Evolutionary conservation across 345 rosid species (phyloP).

Genomic region (Populus davidiana): DNA sequence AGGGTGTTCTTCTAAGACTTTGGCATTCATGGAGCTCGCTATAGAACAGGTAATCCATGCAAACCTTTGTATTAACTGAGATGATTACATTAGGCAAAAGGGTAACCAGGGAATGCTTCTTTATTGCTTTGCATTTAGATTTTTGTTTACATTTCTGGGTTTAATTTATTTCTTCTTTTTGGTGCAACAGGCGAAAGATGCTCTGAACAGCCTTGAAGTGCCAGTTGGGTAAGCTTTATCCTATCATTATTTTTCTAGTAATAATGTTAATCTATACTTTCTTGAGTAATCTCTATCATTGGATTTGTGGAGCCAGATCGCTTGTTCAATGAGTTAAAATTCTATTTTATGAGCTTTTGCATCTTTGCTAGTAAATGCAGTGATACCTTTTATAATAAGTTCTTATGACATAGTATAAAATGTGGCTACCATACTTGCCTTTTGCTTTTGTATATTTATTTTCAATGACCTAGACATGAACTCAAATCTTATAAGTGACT

Average conservation of each 20-base stretch:
- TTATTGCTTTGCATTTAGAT: background rate
- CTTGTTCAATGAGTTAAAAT: background rate
- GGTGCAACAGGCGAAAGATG: slow-evolving; percentile 64
- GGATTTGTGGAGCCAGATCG: background rate
- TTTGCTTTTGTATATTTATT: no score
- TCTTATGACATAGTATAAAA: background rate
- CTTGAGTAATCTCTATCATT: no score
- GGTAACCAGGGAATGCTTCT: background rate
- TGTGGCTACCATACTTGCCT: background rate
- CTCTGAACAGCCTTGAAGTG: slow-evolving; percentile 72
- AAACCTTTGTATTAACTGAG: background rate
- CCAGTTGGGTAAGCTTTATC: slow-evolving; percentile 59
- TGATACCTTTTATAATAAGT: background rate
- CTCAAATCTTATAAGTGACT: no score
- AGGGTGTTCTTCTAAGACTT: slow-evolving; percentile 1
- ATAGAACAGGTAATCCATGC: slow-evolving; percentile 6
- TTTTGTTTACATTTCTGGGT: background rate
- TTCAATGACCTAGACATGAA: no score
- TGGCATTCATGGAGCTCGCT: slow-evolving; percentile 16
- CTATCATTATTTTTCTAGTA: no score
- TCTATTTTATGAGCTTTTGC: background rate
- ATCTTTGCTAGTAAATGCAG: background rate
- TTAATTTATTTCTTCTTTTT: background rate
- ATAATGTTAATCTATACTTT: background rate
- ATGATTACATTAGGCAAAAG: background rate